Conservation (phyloP, 1,284 basidiomycete genomes). For the Rhodotorula mucilaginosa region DNA sequence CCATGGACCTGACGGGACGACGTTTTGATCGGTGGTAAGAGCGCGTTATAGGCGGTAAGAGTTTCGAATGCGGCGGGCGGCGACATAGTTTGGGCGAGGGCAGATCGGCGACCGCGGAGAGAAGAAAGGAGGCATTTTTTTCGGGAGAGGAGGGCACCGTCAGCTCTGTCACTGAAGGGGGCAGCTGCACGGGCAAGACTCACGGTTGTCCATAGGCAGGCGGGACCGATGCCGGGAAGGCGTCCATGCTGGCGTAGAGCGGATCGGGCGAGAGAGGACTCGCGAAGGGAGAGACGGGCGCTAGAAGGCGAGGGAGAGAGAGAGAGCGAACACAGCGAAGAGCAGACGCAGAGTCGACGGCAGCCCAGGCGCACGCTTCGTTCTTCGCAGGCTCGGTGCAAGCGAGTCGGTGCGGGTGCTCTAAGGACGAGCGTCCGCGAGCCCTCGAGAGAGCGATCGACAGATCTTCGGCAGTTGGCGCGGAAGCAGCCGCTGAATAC, state of each 20-base stretch:
- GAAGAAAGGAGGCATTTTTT: neutral
- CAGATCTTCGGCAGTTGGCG: too few relatives aligned
- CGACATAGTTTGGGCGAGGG: neutral
- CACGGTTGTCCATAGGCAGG: conserved; percentile 11
- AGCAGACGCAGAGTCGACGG: neutral
- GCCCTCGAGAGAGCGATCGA: too few relatives aligned
- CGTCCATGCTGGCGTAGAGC: conserved; percentile 24
- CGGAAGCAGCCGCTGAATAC: too few relatives aligned
- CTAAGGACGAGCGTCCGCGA: too few relatives aligned
- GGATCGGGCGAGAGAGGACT: neutral
- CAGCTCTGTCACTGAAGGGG: too few relatives aligned
- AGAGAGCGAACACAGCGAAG: neutral
- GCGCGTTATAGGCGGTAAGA: too few relatives aligned
- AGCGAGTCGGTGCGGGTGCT: too few relatives aligned
- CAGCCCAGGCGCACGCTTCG: too few relatives aligned
- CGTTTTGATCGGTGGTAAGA: neutral
- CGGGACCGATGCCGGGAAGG: conserved; percentile 26
- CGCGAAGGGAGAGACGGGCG: neutral
- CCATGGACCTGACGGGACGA: conserved; percentile 10
- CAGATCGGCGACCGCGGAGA: neutral
- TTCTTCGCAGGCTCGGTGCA: too few relatives aligned
- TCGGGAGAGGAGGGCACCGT: neutral
- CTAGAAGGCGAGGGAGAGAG: too few relatives aligned
- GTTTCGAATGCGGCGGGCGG: neutral
- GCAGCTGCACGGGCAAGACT: neutral